Percentiles rank a stretch among this genome's conserved stretches.
Evolutionary conservation across 1,139 yeast species (phyloP).

Genomic region (Meyerozyma elateridarum): DNA sequence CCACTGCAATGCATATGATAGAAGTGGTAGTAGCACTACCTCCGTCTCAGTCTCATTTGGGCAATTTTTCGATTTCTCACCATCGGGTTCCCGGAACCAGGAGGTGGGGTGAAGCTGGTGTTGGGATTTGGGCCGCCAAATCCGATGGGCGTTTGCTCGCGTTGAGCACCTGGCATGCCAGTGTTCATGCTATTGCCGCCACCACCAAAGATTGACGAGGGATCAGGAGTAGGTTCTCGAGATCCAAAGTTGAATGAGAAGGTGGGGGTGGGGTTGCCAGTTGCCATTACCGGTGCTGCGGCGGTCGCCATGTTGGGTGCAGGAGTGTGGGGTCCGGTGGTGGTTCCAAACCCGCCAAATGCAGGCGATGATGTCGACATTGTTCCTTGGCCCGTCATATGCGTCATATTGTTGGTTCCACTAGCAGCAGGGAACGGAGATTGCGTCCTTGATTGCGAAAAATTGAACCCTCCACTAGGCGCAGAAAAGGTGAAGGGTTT

Average conservation of each 20-base stretch:
- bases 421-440: not conserved
- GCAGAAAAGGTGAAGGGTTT: constrained; percentile 2
- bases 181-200: constrained; percentile 3
- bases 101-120: constrained; percentile 6
- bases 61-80: constrained; percentile 12
- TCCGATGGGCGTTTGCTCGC: constrained; percentile 3
- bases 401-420: too few species aligned
- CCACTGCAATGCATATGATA: constrained; percentile 3
- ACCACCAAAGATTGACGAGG: constrained; percentile 4
- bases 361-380: not conserved
- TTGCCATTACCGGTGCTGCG: not conserved
- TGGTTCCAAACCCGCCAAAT: constrained; percentile 1
- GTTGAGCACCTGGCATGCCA: too few species aligned
- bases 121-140: constrained; percentile 5
- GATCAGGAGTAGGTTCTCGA: constrained; percentile 4
- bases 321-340: constrained; percentile 1
- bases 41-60: constrained; percentile 16
- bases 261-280: not conserved
- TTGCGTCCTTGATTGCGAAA: constrained; percentile 1
- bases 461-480: not conserved
- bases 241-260: constrained; percentile 2
- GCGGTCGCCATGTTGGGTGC: not conserved
- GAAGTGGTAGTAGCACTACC: constrained; percentile 7
- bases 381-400: too few species aligned
- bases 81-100: constrained; percentile 4